phyloP scores from a whole-genome alignment of 305 asterid species.

The Solanum hybrid region DNA sequence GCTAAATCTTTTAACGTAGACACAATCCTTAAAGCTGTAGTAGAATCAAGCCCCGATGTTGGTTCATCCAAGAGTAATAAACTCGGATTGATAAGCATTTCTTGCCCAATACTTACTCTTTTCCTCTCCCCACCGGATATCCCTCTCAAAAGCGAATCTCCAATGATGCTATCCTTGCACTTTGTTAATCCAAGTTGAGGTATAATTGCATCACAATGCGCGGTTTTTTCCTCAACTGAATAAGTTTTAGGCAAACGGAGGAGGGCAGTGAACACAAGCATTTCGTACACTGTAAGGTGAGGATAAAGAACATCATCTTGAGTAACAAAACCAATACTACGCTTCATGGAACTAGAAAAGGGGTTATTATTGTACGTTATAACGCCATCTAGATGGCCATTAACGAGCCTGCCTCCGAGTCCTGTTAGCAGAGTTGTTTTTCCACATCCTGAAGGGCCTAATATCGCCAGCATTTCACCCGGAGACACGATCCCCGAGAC shows the following conservation, averaged over 20 bases:
- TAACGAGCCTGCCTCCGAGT: conserved; percentile 3
- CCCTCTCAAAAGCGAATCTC: neutral
- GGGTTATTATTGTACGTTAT: neutral
- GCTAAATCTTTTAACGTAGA: neutral
- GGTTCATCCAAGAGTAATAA: conserved; percentile 10
- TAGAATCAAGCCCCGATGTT: conserved; percentile 15
- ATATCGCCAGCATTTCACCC: conserved; percentile 6
- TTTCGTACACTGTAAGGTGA: conserved; percentile 5
- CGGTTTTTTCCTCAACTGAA: neutral
- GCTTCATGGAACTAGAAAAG: neutral
- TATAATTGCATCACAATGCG: neutral
- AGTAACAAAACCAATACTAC: neutral
- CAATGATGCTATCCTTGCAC: conserved; percentile 4
- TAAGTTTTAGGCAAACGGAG: neutral
- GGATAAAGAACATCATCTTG: conserved; percentile 11
- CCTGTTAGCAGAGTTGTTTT: conserved; percentile 8
- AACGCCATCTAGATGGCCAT: neutral
- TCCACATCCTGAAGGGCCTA: conserved; percentile 15
- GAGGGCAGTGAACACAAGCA: conserved; percentile 1
- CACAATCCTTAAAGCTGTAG: neutral
- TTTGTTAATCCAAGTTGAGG: conserved; percentile 1
- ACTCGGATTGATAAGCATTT: conserved; percentile 11
- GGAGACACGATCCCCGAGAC: conserved; percentile 2
- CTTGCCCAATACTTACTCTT: conserved; percentile 9
- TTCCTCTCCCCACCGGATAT: conserved; percentile 13